Percentiles rank a stretch among this genome's conserved stretches.
Conservation (phyloP, 2,329 filamentous ascomycete species). For the Fusarium tuaranense region DNA sequence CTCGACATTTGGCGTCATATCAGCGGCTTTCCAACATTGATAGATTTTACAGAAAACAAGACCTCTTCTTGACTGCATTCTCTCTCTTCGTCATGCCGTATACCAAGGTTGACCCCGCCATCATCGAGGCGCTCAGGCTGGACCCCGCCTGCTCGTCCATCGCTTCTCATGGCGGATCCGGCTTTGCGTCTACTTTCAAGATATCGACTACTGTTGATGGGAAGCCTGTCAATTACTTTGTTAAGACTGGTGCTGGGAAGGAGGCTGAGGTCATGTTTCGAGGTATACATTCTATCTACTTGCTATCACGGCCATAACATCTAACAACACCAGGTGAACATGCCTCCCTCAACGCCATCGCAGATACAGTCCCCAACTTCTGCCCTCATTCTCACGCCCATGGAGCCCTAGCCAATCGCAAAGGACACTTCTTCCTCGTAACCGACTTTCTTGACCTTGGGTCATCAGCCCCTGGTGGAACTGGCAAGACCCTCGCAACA, state of each 20-base stretch:
- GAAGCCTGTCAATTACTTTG: constrained; percentile 70
- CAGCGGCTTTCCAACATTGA: not conserved
- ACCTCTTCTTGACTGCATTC: not conserved
- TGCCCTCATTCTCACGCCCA: constrained; percentile 82
- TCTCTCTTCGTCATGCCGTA: constrained; percentile 20
- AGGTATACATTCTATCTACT: constrained; percentile 60
- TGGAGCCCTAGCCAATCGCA: constrained; percentile 68
- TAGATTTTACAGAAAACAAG: not conserved
- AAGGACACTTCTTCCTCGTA: constrained; percentile 67
- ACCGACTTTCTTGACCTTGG: constrained; percentile 85
- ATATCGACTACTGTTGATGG: constrained; percentile 60
- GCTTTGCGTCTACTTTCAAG: constrained; percentile 76
- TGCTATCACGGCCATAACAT: constrained; percentile 2
- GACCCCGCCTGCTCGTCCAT: constrained; percentile 72
- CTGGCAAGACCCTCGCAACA: constrained; percentile 71
- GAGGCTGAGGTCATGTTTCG: constrained; percentile 76
- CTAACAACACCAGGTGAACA: constrained; percentile 74
- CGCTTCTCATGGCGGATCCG: constrained; percentile 72
- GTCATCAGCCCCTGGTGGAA: constrained; percentile 54
- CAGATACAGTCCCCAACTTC: constrained; percentile 76
- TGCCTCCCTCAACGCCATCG: constrained; percentile 85
- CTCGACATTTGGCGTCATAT: constrained; percentile 3
- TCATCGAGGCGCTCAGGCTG: constrained; percentile 59
- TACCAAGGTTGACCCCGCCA: constrained; percentile 26
- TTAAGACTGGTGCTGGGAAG: constrained; percentile 75